Conservation (phyloP, 2,329 filamentous ascomycete genomes). For the Biscogniauxia marginata region DNA sequence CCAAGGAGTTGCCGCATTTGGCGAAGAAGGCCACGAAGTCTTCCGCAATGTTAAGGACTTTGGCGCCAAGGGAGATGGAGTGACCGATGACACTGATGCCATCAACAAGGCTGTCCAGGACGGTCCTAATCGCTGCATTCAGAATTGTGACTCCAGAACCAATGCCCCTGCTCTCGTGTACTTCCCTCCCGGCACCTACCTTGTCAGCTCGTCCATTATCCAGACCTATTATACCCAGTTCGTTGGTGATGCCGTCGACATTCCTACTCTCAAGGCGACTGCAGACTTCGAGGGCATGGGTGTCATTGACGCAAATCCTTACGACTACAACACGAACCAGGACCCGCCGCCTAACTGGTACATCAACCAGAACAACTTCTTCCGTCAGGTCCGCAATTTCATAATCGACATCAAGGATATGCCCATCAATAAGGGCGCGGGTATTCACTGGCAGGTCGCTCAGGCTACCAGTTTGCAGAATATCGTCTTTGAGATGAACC, state of each 20-base stretch:
- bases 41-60: slow-evolving; percentile 77
- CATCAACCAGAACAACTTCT: slow-evolving; percentile 82
- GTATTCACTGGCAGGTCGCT: slow-evolving; percentile 85
- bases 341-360: slow-evolving; percentile 69
- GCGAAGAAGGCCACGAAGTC: slow-evolving; percentile 62
- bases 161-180: slow-evolving; percentile 84
- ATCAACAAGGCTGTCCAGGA: slow-evolving; percentile 81
- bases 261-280: slow-evolving; percentile 74
- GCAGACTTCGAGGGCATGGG: slow-evolving; percentile 78
- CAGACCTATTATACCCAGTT: slow-evolving; percentile 94
- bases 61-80: slow-evolving; percentile 66
- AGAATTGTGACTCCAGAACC: slow-evolving; percentile 80
- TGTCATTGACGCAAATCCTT: slow-evolving; percentile 86
- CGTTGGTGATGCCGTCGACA: slow-evolving; percentile 71
- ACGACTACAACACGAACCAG: slow-evolving; percentile 44
- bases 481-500: slow-evolving; percentile 76
- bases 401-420: slow-evolving; percentile 71
- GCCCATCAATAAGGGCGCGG: slow-evolving; percentile 60
- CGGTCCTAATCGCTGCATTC: slow-evolving; percentile 72
- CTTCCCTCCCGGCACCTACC: slow-evolving; percentile 85
- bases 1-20: slow-evolving; percentile 66
- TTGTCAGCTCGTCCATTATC: slow-evolving; percentile 75
- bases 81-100: slow-evolving; percentile 79
- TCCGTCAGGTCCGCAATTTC: slow-evolving; percentile 79
- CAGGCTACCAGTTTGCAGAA: slow-evolving; percentile 80